Base-by-base conservation (phyloP, 129 eudicot species). In the Helianthus annuus region DNA sequence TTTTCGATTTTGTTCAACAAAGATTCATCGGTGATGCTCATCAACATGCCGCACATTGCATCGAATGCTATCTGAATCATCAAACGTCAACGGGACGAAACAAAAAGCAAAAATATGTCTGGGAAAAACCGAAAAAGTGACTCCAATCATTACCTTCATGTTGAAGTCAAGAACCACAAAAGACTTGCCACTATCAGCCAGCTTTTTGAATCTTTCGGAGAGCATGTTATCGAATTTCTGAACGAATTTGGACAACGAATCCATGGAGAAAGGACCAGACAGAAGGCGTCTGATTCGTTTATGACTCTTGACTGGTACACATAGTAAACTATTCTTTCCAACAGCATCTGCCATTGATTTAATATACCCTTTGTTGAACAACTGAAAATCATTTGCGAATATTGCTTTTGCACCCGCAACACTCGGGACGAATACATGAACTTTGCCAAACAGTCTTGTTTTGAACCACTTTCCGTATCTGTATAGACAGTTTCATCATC, bases 401-500 rank as follows among this genome's bases (percentile, higher is more conserved):
- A 87, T 58, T 38, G 62, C 52, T 67, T 79, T 87, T 14, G 89
- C 92, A 17, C 85, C 92, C 27, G 24, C 81, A 15, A 71, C 78
- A 82, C 81, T 83, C 12, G 92, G 92, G 66, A 84, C 80, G 15
- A 81, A 87, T 46, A 87, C 89, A 66, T 87, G 88, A 53, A 74
- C 72, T 63, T 72, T 79, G n/a, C 92, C 92, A 73, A 84, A 81
- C 34, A 87, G 55, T 49, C 85, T 72, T 69, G 92, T 87, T 22
- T 84, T 87, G 82, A 87, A 83, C 86, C 86, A 81, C 11, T 76
- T 79, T 11, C 92, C 88, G 5, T 87, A 64, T 86, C 92, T 87
- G 64, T 59, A 14, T 68, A 6, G 7, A 80, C 4, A 65, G 5
- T 48, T 32, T 10, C 39, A 32, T 72, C 68, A 44, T 53, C 9